Evolutionary conservation across 768 basidiomycete species (phyloP).

Genomic region (Lactarius pseudohatsudake): DNA sequence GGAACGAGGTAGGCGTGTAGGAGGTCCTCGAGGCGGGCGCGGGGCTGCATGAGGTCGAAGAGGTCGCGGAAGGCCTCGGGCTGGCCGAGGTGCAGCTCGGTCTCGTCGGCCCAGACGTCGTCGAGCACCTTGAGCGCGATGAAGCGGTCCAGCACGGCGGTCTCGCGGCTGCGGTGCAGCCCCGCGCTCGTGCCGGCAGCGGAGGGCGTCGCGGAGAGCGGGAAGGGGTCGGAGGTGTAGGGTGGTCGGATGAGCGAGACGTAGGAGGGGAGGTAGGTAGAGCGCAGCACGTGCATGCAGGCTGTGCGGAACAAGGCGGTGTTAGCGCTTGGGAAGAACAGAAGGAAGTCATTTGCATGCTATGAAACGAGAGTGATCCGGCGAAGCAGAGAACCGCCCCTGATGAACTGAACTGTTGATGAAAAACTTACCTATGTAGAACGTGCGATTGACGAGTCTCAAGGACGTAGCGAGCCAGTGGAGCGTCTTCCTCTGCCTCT

Average conservation of each 20-base stretch:
- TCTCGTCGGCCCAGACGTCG: conserved; percentile 75
- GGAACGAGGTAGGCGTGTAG: conserved; percentile 47
- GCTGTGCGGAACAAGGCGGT: conserved; percentile 39
- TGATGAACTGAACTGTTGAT: neutral
- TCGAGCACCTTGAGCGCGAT: conserved; percentile 78
- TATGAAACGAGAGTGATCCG: neutral
- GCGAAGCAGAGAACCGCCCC: neutral
- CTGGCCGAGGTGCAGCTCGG: conserved; percentile 69
- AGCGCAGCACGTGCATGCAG: conserved; percentile 80
- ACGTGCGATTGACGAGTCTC: conserved; percentile 60
- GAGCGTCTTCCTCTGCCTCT: conserved; percentile 62
- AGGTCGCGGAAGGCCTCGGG: conserved; percentile 78
- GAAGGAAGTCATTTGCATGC: neutral
- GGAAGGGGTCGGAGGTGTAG: conserved; percentile 81
- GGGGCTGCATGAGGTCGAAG: conserved; percentile 75
- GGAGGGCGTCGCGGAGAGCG: conserved; percentile 5
- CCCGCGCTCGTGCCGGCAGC: conserved; percentile 32
- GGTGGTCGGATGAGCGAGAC: conserved; percentile 58
- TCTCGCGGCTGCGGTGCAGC: conserved; percentile 66
- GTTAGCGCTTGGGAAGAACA: neutral
- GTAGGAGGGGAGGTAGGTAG: conserved; percentile 70
- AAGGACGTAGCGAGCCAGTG: conserved; percentile 68
- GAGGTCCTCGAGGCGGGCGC: conserved; percentile 74
- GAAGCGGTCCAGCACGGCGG: conserved; percentile 71
- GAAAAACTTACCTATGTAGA: conserved; percentile 59